Evolutionary conservation across 2,329 filamentous ascomycete species (phyloP).

Genomic region (Neonectria hederae): DNA sequence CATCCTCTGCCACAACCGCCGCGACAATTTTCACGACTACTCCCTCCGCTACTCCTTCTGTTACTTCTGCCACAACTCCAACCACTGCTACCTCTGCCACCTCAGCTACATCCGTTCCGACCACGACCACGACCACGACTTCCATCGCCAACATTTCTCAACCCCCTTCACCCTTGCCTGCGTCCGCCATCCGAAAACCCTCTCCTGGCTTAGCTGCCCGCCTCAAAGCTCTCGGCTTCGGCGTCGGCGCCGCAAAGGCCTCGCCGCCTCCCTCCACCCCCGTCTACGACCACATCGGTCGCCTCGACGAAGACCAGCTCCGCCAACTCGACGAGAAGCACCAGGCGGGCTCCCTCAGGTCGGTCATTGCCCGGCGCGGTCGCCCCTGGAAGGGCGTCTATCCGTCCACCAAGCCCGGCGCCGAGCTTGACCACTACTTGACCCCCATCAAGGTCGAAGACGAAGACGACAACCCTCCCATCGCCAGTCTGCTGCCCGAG

Average conservation of each 20-base stretch:
- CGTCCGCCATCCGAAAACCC: constrained; percentile 60
- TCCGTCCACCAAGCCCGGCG: constrained; percentile 41
- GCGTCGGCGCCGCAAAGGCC: constrained; percentile 59
- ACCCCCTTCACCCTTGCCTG: constrained; percentile 39
- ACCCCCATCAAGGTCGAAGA: constrained; percentile 35
- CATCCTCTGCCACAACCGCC: constrained; percentile 28
- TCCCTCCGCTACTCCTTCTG: constrained; percentile 29
- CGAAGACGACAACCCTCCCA: constrained; percentile 21
- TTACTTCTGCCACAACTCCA: constrained; percentile 26
- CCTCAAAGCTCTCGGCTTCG: constrained; percentile 72
- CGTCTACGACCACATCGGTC: constrained; percentile 65
- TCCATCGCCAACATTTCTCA: constrained; percentile 37
- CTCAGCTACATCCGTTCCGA: constrained; percentile 36
- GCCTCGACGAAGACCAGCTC: constrained; percentile 76
- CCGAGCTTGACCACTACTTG: constrained; percentile 36
- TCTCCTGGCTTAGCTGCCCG: constrained; percentile 72
- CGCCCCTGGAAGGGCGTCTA: constrained; percentile 75
- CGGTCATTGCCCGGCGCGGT: constrained; percentile 70
- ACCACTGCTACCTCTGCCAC: constrained; percentile 33
- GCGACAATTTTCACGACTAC: constrained; percentile 29
- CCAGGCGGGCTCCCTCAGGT: constrained; percentile 60
- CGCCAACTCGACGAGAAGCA: constrained; percentile 75
- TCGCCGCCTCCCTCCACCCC: constrained; percentile 41
- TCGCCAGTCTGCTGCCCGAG: constrained; percentile 57
- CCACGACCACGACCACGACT: constrained; percentile 35